Percentiles rank a stretch among this genome's conserved stretches.
Evolutionary conservation across 805 yeast species (phyloP).

Genomic region (Teunomyces lycoperdinae): DNA sequence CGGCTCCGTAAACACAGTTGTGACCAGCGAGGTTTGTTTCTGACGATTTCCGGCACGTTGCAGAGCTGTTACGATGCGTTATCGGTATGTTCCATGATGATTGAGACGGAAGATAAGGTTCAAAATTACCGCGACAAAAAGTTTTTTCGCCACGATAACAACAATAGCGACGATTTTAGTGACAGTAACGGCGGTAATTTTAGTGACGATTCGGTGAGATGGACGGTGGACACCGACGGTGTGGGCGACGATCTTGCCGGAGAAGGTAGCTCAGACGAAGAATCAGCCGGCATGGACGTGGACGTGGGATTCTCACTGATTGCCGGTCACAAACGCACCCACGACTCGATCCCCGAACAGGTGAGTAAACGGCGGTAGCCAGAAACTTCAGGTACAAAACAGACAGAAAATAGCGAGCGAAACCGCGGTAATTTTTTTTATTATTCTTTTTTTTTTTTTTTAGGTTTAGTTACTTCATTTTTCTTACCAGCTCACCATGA

Average conservation of each 20-base stretch:
- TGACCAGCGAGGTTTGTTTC: constrained; percentile 11
- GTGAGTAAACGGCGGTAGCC: background rate
- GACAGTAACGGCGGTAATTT: too few species aligned
- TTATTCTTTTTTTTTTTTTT: background rate
- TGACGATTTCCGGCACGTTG: constrained; percentile 5
- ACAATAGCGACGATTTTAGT: too few species aligned
- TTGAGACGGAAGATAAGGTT: too few species aligned
- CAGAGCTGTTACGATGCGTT: constrained; percentile 30
- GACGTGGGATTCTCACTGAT: constrained; percentile 37
- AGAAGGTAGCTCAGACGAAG: constrained; percentile 14
- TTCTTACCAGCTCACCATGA: constrained; percentile 48
- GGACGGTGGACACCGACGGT: too few species aligned
- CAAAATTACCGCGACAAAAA: too few species aligned
- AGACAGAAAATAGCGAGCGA: too few species aligned
- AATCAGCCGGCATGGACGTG: constrained; percentile 40
- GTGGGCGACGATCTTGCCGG: constrained; percentile 32
- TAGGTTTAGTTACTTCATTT: background rate
- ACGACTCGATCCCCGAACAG: background rate
- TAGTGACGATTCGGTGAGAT: too few species aligned
- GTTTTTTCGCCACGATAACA: too few species aligned
- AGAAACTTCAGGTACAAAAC: background rate
- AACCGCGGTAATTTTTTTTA: too few species aligned
- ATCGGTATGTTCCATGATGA: constrained; percentile 37
- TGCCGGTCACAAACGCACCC: constrained; percentile 29
- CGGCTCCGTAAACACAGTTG: constrained; percentile 8